Base-by-base conservation (phyloP, 208 protist genomes). In the Sergeia podlipaevii region DNA sequence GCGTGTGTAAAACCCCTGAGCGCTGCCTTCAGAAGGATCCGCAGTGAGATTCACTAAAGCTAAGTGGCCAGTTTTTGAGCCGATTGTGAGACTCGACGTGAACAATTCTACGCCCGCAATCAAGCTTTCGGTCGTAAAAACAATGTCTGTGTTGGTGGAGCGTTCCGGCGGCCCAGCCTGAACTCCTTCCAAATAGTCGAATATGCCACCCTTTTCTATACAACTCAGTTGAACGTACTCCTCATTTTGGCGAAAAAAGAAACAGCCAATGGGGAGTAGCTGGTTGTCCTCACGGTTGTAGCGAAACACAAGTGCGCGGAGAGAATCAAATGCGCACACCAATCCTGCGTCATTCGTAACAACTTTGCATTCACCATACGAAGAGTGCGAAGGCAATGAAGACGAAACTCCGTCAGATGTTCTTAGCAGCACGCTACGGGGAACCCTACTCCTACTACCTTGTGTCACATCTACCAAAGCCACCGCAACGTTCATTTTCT, bases 161-260 rank as follows among this genome's bases (percentile, higher is more conserved):
- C 48, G 48, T 10, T 4, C 6, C 32, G 21, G 5, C 4, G 18
- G 34, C 21, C 48, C 48, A 28, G 21, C 23, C 38, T n/a, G n/a
- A n/a, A n/a, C n/a, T n/a, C 20, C 48, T 15, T 49, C 34, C 3
- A 59, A 7, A 24, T 65, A 72, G 11, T 67, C 53, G n/a, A 32
- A 60, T 21, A 73, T 60, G 41, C 63, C 20, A 21, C 34, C 65
- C 18, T 30, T 65, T 17, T 46, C 50, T 8, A 65, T 36, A 11
- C 41, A 75, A 46, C 54, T 78, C 4, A 83, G 64, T 0, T 74
- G 30, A 26, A 62, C 51, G n/a, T 20, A 2, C n/a, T 46, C 55
- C 24, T 43, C 60, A 15, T 4, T 20, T 8, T 37, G 43, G 8
- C 62, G 54, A 33, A 75, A 67, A 21, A 75, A 54, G 30, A 71